Conservation (phyloP, 805 yeast genomes). For the Myxozyma kluyveri region DNA sequence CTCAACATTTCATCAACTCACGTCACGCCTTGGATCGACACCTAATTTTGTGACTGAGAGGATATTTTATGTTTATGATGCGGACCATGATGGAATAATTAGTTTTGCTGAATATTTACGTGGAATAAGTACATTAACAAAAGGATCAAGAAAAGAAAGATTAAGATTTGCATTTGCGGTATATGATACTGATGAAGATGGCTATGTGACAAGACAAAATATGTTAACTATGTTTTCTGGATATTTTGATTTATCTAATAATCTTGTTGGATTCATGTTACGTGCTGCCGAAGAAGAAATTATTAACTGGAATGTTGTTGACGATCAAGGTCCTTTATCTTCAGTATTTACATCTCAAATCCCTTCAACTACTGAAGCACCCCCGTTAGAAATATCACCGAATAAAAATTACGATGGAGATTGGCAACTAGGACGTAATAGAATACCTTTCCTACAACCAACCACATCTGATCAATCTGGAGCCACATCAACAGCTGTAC, state of each 20-base stretch:
- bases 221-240: constrained; percentile 18
- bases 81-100: constrained; percentile 30
- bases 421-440: background rate
- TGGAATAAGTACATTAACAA: constrained; percentile 9
- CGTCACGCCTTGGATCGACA: constrained; percentile 17
- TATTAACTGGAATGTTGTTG: constrained; percentile 11
- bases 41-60: constrained; percentile 24
- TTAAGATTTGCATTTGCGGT: constrained; percentile 17
- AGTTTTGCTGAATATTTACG: constrained; percentile 29
- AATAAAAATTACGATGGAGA: constrained; percentile 9
- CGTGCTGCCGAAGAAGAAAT: constrained; percentile 18
- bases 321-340: constrained; percentile 18
- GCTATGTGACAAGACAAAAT: constrained; percentile 11
- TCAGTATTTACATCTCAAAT: constrained; percentile 16
- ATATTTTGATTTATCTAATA: constrained; percentile 25
- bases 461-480: background rate
- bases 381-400: background rate
- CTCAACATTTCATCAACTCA: constrained; percentile 11
- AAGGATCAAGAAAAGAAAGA: constrained; percentile 15
- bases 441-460: background rate
- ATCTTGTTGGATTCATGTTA: constrained; percentile 17
- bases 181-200: constrained; percentile 24
- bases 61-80: constrained; percentile 28
- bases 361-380: constrained; percentile 10
- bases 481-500: background rate